phyloP scores from a whole-genome alignment of 352 stramenopile genomes.

The Phytophthora kernoviae region DNA sequence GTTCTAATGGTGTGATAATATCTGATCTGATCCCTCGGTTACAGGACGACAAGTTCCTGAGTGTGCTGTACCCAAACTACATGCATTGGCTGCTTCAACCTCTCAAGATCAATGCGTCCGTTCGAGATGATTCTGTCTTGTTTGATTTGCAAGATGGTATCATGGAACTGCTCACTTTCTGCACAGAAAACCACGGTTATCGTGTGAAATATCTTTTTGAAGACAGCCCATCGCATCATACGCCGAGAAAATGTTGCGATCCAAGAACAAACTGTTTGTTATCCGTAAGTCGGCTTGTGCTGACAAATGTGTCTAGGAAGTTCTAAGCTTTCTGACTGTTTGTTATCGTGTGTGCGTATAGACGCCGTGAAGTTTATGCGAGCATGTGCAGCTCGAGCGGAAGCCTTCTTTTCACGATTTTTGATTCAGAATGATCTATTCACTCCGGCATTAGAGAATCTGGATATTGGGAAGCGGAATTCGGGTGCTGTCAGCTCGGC shows the following conservation, averaged over 20 bases:
- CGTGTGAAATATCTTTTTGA: slow-evolving; percentile 88
- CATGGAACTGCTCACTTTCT: slow-evolving; percentile 87
- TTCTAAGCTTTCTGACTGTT: slow-evolving; percentile 3
- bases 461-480: slow-evolving; percentile 59
- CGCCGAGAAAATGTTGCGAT: slow-evolving; percentile 73
- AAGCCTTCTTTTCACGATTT: slow-evolving; percentile 86
- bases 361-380: slow-evolving; percentile 82
- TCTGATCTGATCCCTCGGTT: slow-evolving; percentile 1
- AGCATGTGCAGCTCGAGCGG: slow-evolving; percentile 69
- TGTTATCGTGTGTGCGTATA: slow-evolving; percentile 18
- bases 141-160: slow-evolving; percentile 85
- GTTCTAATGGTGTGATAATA: not conserved
- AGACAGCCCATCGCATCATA: slow-evolving; percentile 78
- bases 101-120: slow-evolving; percentile 62
- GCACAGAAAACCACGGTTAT: slow-evolving; percentile 83
- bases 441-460: slow-evolving; percentile 51
- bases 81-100: slow-evolving; percentile 86
- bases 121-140: slow-evolving; percentile 49
- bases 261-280: slow-evolving; percentile 85
- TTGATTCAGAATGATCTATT: slow-evolving; percentile 81
- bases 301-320: not conserved
- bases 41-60: slow-evolving; percentile 88
- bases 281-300: slow-evolving; percentile 53
- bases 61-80: slow-evolving; percentile 87
- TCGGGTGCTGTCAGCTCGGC: slow-evolving; percentile 68